phyloP scores from a whole-genome alignment of 805 yeast genomes.

The Candida sanyiensis region DNA sequence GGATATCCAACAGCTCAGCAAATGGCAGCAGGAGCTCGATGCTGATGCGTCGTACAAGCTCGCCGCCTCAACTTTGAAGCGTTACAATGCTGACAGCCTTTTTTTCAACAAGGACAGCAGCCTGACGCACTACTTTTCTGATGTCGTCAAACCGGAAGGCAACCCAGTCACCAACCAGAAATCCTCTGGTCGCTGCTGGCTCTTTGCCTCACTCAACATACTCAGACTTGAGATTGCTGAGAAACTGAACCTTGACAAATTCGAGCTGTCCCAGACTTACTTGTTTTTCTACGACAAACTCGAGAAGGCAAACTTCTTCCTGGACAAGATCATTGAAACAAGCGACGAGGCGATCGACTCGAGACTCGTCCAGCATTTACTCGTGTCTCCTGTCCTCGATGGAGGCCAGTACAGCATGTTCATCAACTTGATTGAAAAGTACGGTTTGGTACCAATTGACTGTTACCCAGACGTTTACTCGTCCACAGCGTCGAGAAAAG shows the following conservation, averaged over 20 bases:
- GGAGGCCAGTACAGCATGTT: slow-evolving; percentile 92
- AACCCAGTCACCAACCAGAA: slow-evolving; percentile 70
- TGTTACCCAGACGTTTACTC: slow-evolving; percentile 64
- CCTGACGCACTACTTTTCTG: slow-evolving; percentile 21
- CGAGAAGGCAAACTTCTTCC: slow-evolving; percentile 76
- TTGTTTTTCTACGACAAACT: slow-evolving; percentile 81
- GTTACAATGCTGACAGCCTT: slow-evolving; percentile 30
- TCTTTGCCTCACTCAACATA: slow-evolving; percentile 77
- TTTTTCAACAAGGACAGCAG: slow-evolving; percentile 19
- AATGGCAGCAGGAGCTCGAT: slow-evolving; percentile 24
- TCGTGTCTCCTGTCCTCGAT: slow-evolving; percentile 64
- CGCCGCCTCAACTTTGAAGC: slow-evolving; percentile 32
- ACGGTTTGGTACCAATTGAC: slow-evolving; percentile 74
- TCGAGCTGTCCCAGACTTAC: slow-evolving; percentile 74
- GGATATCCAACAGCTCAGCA: slow-evolving; percentile 5
- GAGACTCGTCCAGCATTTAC: slow-evolving; percentile 59
- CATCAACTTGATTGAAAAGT: slow-evolving; percentile 67
- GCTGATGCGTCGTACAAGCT: slow-evolving; percentile 27
- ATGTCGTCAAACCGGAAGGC: slow-evolving; percentile 39
- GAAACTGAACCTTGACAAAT: slow-evolving; percentile 56
- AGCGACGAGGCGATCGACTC: slow-evolving; percentile 61
- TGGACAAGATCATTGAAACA: slow-evolving; percentile 72
- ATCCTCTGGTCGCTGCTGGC: slow-evolving; percentile 81
- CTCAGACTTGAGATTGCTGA: slow-evolving; percentile 58
- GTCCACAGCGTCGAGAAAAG: slow-evolving; percentile 41